Base-by-base conservation (phyloP, 1,284 basidiomycete genomes). In the Naganishia sp. region DNA sequence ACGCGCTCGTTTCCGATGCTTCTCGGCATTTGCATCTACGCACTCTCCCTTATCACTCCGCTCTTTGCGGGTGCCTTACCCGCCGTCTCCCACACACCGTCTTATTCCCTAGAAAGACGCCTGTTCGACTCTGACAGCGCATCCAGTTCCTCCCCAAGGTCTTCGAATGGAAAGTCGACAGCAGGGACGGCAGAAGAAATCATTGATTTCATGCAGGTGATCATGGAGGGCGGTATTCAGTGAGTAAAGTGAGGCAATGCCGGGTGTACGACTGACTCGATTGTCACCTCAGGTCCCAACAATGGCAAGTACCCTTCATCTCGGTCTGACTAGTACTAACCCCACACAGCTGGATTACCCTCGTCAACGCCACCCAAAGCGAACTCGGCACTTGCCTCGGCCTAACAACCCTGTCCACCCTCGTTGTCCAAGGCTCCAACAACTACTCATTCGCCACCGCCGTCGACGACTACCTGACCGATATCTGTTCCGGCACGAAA, bases 291-390 rank as follows among this genome's bases (percentile, higher is more conserved):
- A 61, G 59, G 18, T 61, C 59, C n/a, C 59, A 61, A 42, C 59
- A 61, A 52, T 61, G 59, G 59, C 43, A 61, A 16, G 59, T 49
- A 23, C 31, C 28, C 46, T 16, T 2, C 15, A 0, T n/a, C 28
- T 15, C 25, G 18, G 11, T 2, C 42, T 6, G 44, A 23, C 42
- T n/a, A 18, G 45, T 60, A 11, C 39, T 42, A 15, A 55, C 23
- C 45, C 10, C 36, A 31, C 36, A 11, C 23, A 61, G 66, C 55
- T 67, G 66, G 66, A 57, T 67, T 54, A 67, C 60, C 6, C 66
- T 67, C 42, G 66, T 64, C 23, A 67, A 67, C 61, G 66, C 66
- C 36, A 67, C 66, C 21, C 59, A 67, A 53, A 56, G 44, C 36
- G 46, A 50, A 36, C 52, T 67, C 39, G 66, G 66, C 11, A 49